These are phyloP conservation scores for Volvariella surrecta DNA, from an alignment of 1,284 basidiomycete species.

Conservation along the genomic window DNA sequence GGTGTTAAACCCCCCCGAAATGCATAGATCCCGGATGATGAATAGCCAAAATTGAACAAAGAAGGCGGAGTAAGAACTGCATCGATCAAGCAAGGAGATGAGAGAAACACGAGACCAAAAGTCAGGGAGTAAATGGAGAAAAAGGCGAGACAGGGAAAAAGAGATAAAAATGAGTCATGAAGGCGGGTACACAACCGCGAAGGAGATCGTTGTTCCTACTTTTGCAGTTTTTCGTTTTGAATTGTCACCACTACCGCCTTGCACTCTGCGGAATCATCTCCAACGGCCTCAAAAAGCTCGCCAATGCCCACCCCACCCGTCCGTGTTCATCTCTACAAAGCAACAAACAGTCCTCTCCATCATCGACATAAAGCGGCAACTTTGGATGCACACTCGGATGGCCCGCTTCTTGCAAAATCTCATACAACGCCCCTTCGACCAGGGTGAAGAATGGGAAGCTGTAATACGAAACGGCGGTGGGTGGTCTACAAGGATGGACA, in stretches of 20 bases:
- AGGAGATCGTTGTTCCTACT: no score
- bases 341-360: constrained; percentile 72
- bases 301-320: constrained; percentile 68
- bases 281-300: constrained; percentile 67
- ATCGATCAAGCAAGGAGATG: no score
- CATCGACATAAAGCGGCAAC: constrained; percentile 67
- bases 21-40: no score
- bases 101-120: no score
- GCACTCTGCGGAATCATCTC: constrained; percentile 14
- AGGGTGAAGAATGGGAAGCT: constrained; percentile 68
- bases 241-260: background rate
- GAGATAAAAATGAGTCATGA: no score
- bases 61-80: no score
- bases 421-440: constrained; percentile 47
- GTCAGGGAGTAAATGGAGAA: no score
- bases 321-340: constrained; percentile 44
- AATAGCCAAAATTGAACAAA: no score
- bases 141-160: no score
- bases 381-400: constrained; percentile 64
- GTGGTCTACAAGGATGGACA: constrained; percentile 58
- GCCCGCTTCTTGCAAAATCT: constrained; percentile 65
- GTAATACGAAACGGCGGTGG: constrained; percentile 54
- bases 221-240: no score
- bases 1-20: no score
- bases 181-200: no score